Base-by-base conservation (phyloP, 2,329 filamentous ascomycete species). In the Aspergillus aculeatinus region DNA sequence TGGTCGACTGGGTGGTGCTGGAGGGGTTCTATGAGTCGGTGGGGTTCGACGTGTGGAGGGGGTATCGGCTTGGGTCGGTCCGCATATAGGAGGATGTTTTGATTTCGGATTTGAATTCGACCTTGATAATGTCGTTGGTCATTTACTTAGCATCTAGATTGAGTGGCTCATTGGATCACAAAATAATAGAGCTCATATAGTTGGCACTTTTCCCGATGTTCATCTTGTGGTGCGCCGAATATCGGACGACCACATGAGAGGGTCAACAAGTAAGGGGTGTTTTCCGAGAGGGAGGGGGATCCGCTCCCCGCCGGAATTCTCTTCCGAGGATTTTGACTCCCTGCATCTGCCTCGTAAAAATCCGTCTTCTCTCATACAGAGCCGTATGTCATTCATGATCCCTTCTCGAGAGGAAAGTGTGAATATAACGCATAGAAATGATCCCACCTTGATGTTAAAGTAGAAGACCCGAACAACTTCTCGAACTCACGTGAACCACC, bases 11-110 rank as follows among this genome's bases (percentile, higher is more conserved):
- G 72, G 77, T 79, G 47, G 72, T 70, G 23, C 66, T 79, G 47
- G 69, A 76, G 16, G 78, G 78, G 16, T 80, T 76, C 67, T 81
- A 81, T 68, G 79, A 80, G 65, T 72, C 74, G 54, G 60, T 80
- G 47, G 79, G 78, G 1, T 80, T 79, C 62, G 56, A 73, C 59
- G 67, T 71, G 4, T 77, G 70, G 70, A 72, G 74, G 51, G 75
- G 77, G 55, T 81, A 80, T 67, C 65, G 74, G 44, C 5, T 74
- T 69, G 2, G 67, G 70, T 33, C 53, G 4, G 12, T 48, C 16
- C 53, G 25, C 9, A 39, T 55, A n/a, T 55, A 48, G 16, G 1
- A 48, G 16, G 1, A 25, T 21, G n/a, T 29, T 29, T 5, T 27
- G 39, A 19, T 7, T 12, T 16, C 23, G 11, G 31, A 12, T 2